Evolutionary conservation across 768 basidiomycete genomes (phyloP), one percentile per base, ranked within the genome.

Genomic region (Suillus cothurnatus): DNA sequence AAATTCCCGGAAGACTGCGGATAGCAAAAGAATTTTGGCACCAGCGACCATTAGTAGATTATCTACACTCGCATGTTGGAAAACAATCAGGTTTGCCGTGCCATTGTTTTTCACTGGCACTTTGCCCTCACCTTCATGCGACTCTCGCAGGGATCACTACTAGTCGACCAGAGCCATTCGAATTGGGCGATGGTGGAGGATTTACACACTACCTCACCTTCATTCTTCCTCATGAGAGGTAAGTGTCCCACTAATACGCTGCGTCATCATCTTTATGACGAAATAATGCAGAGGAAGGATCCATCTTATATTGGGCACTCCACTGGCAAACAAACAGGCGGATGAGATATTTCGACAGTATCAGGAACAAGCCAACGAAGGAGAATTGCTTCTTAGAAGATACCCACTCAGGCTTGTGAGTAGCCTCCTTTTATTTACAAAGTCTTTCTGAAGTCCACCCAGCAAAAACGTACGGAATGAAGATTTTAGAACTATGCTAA

Each of bases 401-500:
- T 92, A 88, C 84, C 91, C 92, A 9, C 72, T 93, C 69, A 81
- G 86, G 80, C 79, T 78, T 65, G 92, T 93, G 69, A 77, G 87
- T 69, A 31, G 59, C 63, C 41, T 57, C 43, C 45, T 49, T 32
- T 31, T 7, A 58, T 23, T 45, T 59, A 53, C 63, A 39, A 66
- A 34, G 64, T 39, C 43, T 43, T 58, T 63, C 67, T 71, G 39
- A 69, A 55, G 6, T 61, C 59, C 17, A 26, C 62, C n/a, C 61
- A 93, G 91, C 88, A 92, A 70, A 91, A 88, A 83, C 86, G 91
- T 91, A 78, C 62, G 38, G 4, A 41, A 26, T 21, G 4, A 59
- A 21, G 19, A 59, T 28, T 28, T 41, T 28, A 41, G 26, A 59
- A 41, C 26, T 49, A 50, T 55, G 32, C 31, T 34, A 32, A n/a